Evolutionary conservation across 768 basidiomycete genomes (phyloP), one percentile per base, ranked within the genome.

Genomic region (Lentinula detonsa): DNA sequence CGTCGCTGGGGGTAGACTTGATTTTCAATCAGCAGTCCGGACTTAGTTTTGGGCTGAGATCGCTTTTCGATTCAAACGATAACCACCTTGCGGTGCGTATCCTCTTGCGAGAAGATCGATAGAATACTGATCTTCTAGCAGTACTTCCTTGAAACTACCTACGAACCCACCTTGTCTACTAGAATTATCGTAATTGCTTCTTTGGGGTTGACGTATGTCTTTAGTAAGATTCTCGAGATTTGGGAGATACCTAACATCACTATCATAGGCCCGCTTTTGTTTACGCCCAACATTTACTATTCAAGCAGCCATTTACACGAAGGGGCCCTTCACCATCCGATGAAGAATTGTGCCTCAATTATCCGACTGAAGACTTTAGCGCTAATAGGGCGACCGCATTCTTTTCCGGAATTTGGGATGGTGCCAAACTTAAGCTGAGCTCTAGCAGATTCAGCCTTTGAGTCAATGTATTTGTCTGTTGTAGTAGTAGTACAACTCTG

Each of bases 31-130:
- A 78, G 64, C 86, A 89, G 66, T 70, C 73, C 5, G 88, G 87
- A 5, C 78, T 87, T 77, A 85, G 86, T 65, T 73, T 80, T 21
- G 87, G 87, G 2, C 74, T 89, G 34, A 78, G 88, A 21, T 82
- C 78, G 65, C 75, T 89, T 13, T 78, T 88, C 62, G 88, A 89
- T 66, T 75, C 82, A 48, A 89, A 89, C 64, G 66, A 74, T 9
- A 77, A 80, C 31, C 87, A 89, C 71, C 69, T 75, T 56, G 73
- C 77, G 61, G 85, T 87, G 62, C 61, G 82, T 57, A 45, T 21
- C 59, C 54, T 56, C 46, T 6, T 48, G 18, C 46, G n/a, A 48
- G 21, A 9, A 5, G 46, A n/a, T 31, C 52, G 8, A 33, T 28
- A 37, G 28, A 16, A 40, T 35, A 51, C 23, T 54, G n/a, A 54